A percentile compares a stretch with the other conserved stretches of the same genome.
phyloP scores from a whole-genome alignment of 2,329 filamentous ascomycete species.

The Herpotrichia juniperi region DNA sequence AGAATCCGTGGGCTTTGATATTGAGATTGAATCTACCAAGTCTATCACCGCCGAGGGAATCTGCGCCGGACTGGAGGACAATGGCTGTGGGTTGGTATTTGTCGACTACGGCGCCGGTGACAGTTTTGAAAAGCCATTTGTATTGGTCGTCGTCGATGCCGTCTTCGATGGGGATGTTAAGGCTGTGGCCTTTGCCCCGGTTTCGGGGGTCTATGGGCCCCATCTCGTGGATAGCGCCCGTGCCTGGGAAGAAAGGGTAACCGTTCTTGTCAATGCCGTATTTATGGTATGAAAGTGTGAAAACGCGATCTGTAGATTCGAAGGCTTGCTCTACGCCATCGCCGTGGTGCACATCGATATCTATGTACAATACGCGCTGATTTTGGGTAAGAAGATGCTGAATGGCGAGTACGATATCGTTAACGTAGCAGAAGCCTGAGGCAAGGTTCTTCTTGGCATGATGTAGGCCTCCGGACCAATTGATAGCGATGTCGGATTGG shows the following conservation, averaged over 20 bases:
- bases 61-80: conserved; percentile 93
- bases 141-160: conserved; percentile 93
- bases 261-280: conserved; percentile 71
- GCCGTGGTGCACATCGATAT: conserved; percentile 91
- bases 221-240: conserved; percentile 84
- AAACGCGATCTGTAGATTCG: conserved; percentile 85
- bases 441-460: conserved; percentile 95
- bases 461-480: conserved; percentile 95
- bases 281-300: conserved; percentile 96
- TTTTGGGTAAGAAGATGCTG: conserved; percentile 83
- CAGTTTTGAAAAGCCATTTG: conserved; percentile 78
- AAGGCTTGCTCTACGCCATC: conserved; percentile 93
- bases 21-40: conserved; percentile 96
- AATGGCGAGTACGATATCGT: conserved; percentile 95
- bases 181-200: conserved; percentile 83
- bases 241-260: conserved; percentile 82
- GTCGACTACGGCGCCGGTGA: conserved; percentile 79
- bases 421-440: conserved; percentile 97
- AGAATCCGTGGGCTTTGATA: conserved; percentile 90
- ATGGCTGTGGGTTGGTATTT: conserved; percentile 90
- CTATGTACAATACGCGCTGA: conserved; percentile 89
- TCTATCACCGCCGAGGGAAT: conserved; percentile 90
- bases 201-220: conserved; percentile 84
- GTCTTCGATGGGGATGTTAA: conserved; percentile 90
- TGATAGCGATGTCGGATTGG: conserved; percentile 94